phyloP scores from a whole-genome alignment of 2,329 filamentous ascomycete genomes.

The Colletotrichum navitas region DNA sequence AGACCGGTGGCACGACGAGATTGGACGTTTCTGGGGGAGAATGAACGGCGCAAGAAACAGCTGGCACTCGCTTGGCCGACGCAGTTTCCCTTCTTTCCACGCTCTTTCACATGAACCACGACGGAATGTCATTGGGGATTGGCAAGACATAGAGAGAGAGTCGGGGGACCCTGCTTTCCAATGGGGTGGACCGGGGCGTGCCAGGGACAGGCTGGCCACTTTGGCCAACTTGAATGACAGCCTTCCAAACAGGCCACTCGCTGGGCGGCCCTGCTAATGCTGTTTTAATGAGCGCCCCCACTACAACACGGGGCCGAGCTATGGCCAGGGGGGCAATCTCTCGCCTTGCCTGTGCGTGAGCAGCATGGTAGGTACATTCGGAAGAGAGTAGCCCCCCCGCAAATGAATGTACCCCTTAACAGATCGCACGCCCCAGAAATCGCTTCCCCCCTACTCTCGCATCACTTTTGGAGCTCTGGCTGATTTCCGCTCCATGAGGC shows the following conservation, averaged over 20 bases:
- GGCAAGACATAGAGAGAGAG: background rate
- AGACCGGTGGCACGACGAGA: conserved; percentile 33
- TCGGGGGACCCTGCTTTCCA: conserved; percentile 29
- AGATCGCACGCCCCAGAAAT: conserved; percentile 3
- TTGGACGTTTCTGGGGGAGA: conserved; percentile 18
- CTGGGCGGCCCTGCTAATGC: conserved; percentile 21
- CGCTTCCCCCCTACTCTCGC: conserved; percentile 31
- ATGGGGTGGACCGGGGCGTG: conserved; percentile 21
- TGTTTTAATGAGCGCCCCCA: conserved; percentile 39
- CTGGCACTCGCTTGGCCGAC: conserved; percentile 31
- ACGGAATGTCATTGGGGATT: conserved; percentile 8
- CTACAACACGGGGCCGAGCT: conserved; percentile 21
- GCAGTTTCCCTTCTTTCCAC: background rate
- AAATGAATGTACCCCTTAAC: background rate
- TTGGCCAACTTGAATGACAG: background rate
- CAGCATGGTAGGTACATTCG: background rate
- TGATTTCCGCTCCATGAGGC: conserved; percentile 37
- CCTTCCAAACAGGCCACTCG: conserved; percentile 1
- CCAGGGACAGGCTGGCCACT: conserved; percentile 33
- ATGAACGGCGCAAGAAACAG: conserved; percentile 20
- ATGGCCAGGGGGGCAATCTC: conserved; percentile 24
- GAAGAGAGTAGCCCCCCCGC: no score
- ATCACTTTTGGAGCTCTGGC: conserved; percentile 29
- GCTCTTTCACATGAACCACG: background rate
- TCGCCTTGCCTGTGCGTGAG: conserved; percentile 11